Percentiles rank a stretch among this genome's conserved stretches.
Evolutionary conservation across 2,329 filamentous ascomycete genomes (phyloP).

Genomic region (Exophiala alcalophila): DNA sequence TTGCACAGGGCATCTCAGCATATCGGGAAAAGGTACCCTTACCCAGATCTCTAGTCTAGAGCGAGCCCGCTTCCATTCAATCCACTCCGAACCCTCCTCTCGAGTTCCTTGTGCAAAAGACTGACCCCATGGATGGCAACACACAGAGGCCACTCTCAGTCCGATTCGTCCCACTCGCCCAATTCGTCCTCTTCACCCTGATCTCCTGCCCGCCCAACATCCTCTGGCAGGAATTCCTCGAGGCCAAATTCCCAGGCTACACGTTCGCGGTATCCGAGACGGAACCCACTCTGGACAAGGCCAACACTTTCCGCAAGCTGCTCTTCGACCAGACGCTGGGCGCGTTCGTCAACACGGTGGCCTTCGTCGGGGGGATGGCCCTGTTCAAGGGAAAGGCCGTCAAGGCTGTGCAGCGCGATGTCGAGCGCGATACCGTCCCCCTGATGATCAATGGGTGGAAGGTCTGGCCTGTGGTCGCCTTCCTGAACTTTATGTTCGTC

Average conservation of each 20-base stretch:
- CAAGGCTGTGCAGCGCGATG: constrained; percentile 35
- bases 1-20: constrained; percentile 68
- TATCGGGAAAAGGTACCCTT: constrained; percentile 45
- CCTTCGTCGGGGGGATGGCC: constrained; percentile 56
- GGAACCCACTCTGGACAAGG: constrained; percentile 38
- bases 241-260: constrained; percentile 66
- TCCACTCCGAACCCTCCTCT: too few species aligned
- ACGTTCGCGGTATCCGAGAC: constrained; percentile 8
- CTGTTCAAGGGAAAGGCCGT: constrained; percentile 43
- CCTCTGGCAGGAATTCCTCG: constrained; percentile 78
- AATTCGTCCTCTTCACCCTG: constrained; percentile 72
- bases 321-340: constrained; percentile 58
- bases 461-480: constrained; percentile 41
- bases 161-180: constrained; percentile 66
- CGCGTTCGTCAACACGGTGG: constrained; percentile 54
- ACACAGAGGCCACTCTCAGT: constrained; percentile 51
- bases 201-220: constrained; percentile 79
- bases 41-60: too few species aligned
- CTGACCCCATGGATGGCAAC: not conserved
- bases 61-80: too few species aligned
- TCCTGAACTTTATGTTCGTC: constrained; percentile 40
- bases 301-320: constrained; percentile 57
- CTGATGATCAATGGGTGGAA: constrained; percentile 41
- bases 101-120: not conserved
- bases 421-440: constrained; percentile 39